Percentiles rank a stretch among this genome's conserved stretches.
Evolutionary conservation across 2,329 filamentous ascomycete genomes (phyloP).

Genomic region (Fusarium caatingaense): DNA sequence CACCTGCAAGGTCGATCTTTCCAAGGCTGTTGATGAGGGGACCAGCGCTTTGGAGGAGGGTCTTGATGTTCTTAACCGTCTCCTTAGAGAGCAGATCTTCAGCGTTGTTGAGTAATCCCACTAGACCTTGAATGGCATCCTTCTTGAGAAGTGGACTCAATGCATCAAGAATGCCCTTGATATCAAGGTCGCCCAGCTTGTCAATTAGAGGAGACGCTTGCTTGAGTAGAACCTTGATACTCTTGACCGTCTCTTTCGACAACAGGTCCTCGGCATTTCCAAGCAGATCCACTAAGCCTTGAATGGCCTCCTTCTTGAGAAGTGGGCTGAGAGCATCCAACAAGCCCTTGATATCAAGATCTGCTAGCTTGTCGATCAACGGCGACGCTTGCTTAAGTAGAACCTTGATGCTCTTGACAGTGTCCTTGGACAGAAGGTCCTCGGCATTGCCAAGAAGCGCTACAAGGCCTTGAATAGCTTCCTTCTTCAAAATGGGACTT

Average conservation of each 20-base stretch:
- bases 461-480: constrained; percentile 44
- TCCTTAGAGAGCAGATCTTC: constrained; percentile 1
- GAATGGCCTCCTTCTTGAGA: constrained; percentile 43
- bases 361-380: not conserved
- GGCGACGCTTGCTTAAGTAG: constrained; percentile 16
- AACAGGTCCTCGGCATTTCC: constrained; percentile 43
- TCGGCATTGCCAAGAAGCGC: constrained; percentile 50
- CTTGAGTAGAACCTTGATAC: not conserved
- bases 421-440: constrained; percentile 36
- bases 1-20: constrained; percentile 49
- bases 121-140: constrained; percentile 13
- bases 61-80: constrained; percentile 37
- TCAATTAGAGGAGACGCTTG: not conserved
- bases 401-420: constrained; percentile 33
- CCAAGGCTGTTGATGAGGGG: constrained; percentile 50
- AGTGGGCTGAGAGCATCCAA: constrained; percentile 44
- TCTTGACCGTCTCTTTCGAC: constrained; percentile 33
- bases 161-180: not conserved
- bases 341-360: constrained; percentile 51
- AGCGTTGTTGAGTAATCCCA: constrained; percentile 1
- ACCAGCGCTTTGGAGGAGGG: constrained; percentile 41
- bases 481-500: constrained; percentile 52
- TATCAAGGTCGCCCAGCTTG: not conserved
- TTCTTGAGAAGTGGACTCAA: constrained; percentile 14
- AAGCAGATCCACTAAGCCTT: constrained; percentile 45